Percentiles rank a stretch among this genome's conserved stretches.
Evolutionary conservation across 2,329 filamentous ascomycete species (phyloP).

Genomic region (Aspergillus thermomutatus): DNA sequence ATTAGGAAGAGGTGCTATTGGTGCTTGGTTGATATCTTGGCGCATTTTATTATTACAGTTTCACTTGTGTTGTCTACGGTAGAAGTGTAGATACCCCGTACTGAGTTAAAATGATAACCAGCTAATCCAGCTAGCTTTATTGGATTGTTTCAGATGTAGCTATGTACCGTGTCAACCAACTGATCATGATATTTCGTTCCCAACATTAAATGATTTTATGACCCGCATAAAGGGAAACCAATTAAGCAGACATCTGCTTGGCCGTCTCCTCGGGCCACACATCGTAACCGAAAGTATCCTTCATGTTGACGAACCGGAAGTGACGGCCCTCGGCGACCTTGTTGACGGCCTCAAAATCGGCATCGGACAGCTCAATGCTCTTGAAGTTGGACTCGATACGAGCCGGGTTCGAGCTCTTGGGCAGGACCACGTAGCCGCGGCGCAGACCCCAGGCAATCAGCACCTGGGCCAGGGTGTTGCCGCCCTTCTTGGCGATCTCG

Average conservation of each 20-base stretch:
- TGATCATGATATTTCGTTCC: conserved; percentile 4
- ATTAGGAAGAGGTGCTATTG: background rate
- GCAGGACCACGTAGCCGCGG: conserved; percentile 64
- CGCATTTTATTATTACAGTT: background rate
- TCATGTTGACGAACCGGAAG: conserved; percentile 76
- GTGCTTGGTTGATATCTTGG: background rate
- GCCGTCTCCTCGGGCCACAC: conserved; percentile 61
- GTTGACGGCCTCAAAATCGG: conserved; percentile 60
- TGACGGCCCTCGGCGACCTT: conserved; percentile 63
- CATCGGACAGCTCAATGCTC: conserved; percentile 56
- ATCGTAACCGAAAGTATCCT: conserved; percentile 73
- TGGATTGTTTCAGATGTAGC: background rate
- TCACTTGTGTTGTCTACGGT: background rate
- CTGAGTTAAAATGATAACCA: too few relatives aligned
- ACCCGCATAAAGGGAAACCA: conserved; percentile 15
- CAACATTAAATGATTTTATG: conserved; percentile 10
- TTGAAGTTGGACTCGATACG: conserved; percentile 68
- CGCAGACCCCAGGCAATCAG: conserved; percentile 64
- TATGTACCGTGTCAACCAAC: background rate
- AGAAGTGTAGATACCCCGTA: too few relatives aligned
- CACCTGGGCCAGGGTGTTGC: conserved; percentile 58
- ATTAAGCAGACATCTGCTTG: conserved; percentile 30
- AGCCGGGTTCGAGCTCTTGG: conserved; percentile 65
- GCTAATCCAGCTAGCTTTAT: background rate
- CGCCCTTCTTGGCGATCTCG: conserved; percentile 56